Evolutionary conservation across 1,284 basidiomycete species (phyloP).

Genomic region (Ganoderma lucidum): DNA sequence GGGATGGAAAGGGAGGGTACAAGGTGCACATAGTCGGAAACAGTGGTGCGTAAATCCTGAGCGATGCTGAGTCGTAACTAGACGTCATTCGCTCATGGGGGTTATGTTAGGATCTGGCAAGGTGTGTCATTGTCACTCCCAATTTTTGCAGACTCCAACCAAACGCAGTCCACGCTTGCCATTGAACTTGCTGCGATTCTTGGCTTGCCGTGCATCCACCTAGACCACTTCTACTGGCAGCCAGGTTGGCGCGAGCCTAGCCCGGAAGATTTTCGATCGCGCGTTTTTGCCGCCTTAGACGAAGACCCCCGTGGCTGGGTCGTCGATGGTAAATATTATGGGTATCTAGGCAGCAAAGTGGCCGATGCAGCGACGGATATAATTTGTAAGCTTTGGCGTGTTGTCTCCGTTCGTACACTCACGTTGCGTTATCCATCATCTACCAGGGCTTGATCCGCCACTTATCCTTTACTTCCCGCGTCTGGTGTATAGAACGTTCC

Average conservation of each 20-base stretch:
- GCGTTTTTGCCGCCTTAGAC: slow-evolving; percentile 31
- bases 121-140: slow-evolving; percentile 18
- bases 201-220: slow-evolving; percentile 37
- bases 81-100: too few species aligned
- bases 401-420: background rate
- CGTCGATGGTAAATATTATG: slow-evolving; percentile 39
- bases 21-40: slow-evolving; percentile 62
- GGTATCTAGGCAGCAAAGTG: slow-evolving; percentile 39
- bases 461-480: slow-evolving; percentile 65
- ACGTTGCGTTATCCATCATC: background rate
- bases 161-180: slow-evolving; percentile 56
- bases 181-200: slow-evolving; percentile 54
- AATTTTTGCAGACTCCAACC: slow-evolving; percentile 1
- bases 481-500: slow-evolving; percentile 58
- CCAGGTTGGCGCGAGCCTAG: slow-evolving; percentile 36
- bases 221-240: slow-evolving; percentile 38
- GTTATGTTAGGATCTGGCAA: slow-evolving; percentile 19
- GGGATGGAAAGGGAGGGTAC: slow-evolving; percentile 56
- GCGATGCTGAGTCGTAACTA: too few species aligned
- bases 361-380: slow-evolving; percentile 59
- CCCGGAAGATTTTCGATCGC: slow-evolving; percentile 31
- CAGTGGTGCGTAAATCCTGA: slow-evolving; percentile 49
- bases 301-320: slow-evolving; percentile 36
- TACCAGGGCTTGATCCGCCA: slow-evolving; percentile 70
- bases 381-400: slow-evolving; percentile 55